These are phyloP conservation scores for Phytophthora pistaciae DNA, from an alignment of 352 stramenopile genomes.

Conservation along the genomic window DNA sequence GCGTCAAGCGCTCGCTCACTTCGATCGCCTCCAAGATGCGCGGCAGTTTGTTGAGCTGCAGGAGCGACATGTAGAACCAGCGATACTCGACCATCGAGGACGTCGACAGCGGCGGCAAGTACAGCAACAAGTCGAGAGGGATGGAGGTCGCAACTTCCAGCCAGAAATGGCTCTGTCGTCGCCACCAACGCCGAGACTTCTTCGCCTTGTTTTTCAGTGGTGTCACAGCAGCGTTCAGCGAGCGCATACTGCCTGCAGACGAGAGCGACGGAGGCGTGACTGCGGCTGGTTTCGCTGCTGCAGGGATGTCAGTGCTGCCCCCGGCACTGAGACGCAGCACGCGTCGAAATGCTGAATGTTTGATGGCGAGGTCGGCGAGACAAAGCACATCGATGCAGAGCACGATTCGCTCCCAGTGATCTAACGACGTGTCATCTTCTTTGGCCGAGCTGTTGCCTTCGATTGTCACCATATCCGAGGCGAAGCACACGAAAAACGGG, in stretches of 20 bases:
- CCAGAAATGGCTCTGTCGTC: conserved; percentile 2
- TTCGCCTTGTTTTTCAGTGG: background rate
- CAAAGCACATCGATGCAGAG: conserved; percentile 58
- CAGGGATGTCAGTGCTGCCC: conserved; percentile 20
- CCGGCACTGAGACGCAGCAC: conserved; percentile 47
- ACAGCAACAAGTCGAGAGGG: conserved; percentile 62
- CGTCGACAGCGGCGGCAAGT: conserved; percentile 41
- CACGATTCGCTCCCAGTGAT: conserved; percentile 48
- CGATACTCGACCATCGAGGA: conserved; percentile 26
- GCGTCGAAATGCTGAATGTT: conserved; percentile 61
- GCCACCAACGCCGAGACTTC: conserved; percentile 15
- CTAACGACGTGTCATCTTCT: conserved; percentile 8
- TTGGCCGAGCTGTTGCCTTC: conserved; percentile 29
- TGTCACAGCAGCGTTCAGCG: background rate
- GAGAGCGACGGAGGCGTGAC: background rate
- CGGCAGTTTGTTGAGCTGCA: conserved; percentile 74
- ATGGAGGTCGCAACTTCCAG: conserved; percentile 49
- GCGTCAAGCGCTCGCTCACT: conserved; percentile 58
- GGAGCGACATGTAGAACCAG: conserved; percentile 69
- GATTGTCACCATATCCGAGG: conserved; percentile 37
- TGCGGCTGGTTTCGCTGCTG: background rate
- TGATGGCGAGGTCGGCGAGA: conserved; percentile 61
- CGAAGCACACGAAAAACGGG: conserved; percentile 70
- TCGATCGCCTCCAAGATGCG: conserved; percentile 57
- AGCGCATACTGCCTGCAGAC: conserved; percentile 3